Base-by-base conservation (phyloP, 208 protist genomes). In the Kentomonas sorsogonicus region DNA sequence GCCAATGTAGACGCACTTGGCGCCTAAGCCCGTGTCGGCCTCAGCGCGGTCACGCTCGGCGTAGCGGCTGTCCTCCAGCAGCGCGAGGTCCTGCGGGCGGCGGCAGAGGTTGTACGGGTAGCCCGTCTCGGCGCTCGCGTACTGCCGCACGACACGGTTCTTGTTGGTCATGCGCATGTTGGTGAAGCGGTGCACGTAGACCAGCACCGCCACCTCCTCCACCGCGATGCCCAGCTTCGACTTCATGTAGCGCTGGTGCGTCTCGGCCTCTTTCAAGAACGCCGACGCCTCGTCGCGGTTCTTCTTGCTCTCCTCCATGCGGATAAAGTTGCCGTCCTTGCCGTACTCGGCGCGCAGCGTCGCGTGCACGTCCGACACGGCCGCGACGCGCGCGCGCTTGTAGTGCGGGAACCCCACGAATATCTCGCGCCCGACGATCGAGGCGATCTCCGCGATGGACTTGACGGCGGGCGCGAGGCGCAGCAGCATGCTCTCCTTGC, bases 361-460 rank as follows among this genome's bases (percentile, higher is more conserved):
- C 27, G 60, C 62, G 38, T 48, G 54, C 53, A 53, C 72, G 61
- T 93, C 78, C 53, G 70, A 82, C 27, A 96, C 56, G 3, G 71
- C 66, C n/a, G 70, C 69, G 22, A 96, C 63, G 58, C 86, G 80
- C 22, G 85, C 90, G 34, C 85, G 74, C 65, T 89, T 91, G 69
- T 88, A 92, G 60, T 93, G 80, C 44, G 90, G 90, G 59, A 86
- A 96, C 27, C 82, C 90, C 18, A 93, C 84, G 18, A 90, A 69
- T 38, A 96, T 75, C 63, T 91, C 83, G 51, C 85, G 70, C 27
- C 84, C 85, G 23, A 94, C 53, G 26, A 93, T 68, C 56, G 56
- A 65, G 29, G 62, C 67, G 18, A 59, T 76, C 29, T 85, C 71
- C 11, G 59, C 46, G 7, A 63, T 58, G 27, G 13, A 53, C 56